Percentiles rank a stretch among this genome's conserved stretches.
These are phyloP conservation scores for Xylaria sp. DNA, from an alignment of 2,329 filamentous ascomycete species.

Conservation along the genomic window DNA sequence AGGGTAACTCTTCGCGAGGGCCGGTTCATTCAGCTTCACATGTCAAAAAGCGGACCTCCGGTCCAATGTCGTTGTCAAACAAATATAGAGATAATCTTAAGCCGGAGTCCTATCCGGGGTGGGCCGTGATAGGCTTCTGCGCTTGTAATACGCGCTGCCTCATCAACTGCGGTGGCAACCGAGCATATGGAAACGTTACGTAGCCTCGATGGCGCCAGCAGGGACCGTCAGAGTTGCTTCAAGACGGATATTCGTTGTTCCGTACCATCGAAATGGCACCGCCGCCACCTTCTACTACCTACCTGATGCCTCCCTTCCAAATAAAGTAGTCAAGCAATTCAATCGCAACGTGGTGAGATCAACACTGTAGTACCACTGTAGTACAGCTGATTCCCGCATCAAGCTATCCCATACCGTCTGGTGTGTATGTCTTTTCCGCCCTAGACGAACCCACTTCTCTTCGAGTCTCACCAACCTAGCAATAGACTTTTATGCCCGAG, in stretches of 20 bases:
- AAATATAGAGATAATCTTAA: constrained; percentile 23
- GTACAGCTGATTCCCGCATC: not conserved
- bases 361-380: not conserved
- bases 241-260: constrained; percentile 12
- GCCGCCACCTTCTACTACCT: constrained; percentile 4
- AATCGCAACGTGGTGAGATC: not conserved
- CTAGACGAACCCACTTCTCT: not conserved
- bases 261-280: not conserved
- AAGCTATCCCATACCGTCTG: not conserved
- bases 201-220: constrained; percentile 16
- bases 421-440: not conserved
- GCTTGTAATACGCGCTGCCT: constrained; percentile 20
- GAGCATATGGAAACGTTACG: constrained; percentile 13
- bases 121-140: constrained; percentile 15
- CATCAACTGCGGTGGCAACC: constrained; percentile 23
- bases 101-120: constrained; percentile 21
- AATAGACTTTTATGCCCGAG: constrained; percentile 20
- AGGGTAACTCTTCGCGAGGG: constrained; percentile 19
- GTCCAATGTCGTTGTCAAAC: constrained; percentile 39
- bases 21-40: constrained; percentile 32
- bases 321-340: not conserved
- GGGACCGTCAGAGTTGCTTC: not conserved
- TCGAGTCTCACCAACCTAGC: not conserved
- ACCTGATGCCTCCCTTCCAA: not conserved
- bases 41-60: constrained; percentile 42